Base-by-base conservation (phyloP, 2,329 filamentous ascomycete species). In the Trichophaea hybrida region DNA sequence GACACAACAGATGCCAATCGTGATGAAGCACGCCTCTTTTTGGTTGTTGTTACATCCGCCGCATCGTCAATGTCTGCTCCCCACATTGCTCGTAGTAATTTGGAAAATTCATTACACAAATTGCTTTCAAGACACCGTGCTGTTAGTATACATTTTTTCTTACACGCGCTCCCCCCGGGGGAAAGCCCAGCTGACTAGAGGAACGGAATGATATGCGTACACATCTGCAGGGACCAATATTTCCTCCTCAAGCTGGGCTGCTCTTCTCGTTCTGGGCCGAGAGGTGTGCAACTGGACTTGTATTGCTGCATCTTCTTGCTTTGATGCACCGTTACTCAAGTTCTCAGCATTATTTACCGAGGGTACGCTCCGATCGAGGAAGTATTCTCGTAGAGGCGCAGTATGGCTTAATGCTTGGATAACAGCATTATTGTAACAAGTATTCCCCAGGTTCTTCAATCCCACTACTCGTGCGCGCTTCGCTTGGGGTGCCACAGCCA, bases 381-480 rank as follows among this genome's bases (percentile, higher is more conserved):
- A 64, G 60, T 64, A 64, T 52, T 64, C 62, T 13, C 62, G 58
- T 13, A 64, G 49, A n/a, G 61, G 60, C 50, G 59, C 54, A 13
- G 62, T 64, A 62, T 64, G 62, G 37, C 59, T 59, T 33, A 64
- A 49, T n/a, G 60, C 62, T 61, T 65, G 64, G 24, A 64, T 64
- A 24, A 65, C 64, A 34, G 64, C 60, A 54, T 65, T 65, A 55
- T 62, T 64, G 58, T 64, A 65, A 35, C 64, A 65, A 38, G 64
- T 65, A 53, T 65, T 62, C 48, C 64, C 64, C 43, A 65, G 60
- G 52, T 65, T 65, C 53, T 61, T 64, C 43, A 65, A 51, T 48
- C 64, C 64, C 15, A 65, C 62, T 32, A 64, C 64, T 55, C 58
- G 57, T 60, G 53, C 31, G 53, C 64, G 62, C 55, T 64, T 64